Evolutionary conservation across 2,329 filamentous ascomycete genomes (phyloP).

Genomic region (Calonectria pauciramosa): DNA sequence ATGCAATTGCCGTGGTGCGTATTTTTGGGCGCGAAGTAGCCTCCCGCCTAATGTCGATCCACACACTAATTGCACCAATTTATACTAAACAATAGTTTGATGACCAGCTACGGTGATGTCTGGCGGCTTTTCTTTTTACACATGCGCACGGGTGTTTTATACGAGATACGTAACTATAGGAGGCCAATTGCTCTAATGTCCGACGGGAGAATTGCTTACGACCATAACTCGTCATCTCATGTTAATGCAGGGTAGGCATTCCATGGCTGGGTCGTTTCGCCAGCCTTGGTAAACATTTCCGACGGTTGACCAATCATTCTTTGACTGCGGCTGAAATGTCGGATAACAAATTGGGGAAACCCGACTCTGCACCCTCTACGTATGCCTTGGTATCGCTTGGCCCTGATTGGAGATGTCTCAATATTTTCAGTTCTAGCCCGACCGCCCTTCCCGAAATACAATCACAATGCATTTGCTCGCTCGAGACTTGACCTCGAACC

Average conservation of each 20-base stretch:
- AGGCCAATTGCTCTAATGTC: neutral
- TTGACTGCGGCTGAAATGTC: neutral
- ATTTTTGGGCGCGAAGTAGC: neutral
- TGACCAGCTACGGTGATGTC: neutral
- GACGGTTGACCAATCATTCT: constrained; percentile 6
- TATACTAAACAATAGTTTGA: neutral
- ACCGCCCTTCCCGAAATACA: neutral
- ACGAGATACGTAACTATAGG: neutral
- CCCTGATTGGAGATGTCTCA: neutral
- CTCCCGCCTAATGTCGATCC: neutral
- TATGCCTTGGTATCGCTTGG: neutral
- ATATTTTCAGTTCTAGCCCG: neutral
- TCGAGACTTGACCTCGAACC: neutral
- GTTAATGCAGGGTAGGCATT: constrained; percentile 3
- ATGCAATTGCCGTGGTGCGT: neutral
- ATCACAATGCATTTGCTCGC: neutral
- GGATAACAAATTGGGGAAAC: neutral
- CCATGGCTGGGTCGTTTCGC: neutral
- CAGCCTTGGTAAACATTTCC: constrained; percentile 7
- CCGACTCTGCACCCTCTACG: neutral
- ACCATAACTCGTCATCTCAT: neutral
- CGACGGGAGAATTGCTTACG: neutral
- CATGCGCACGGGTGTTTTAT: neutral
- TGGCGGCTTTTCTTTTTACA: neutral
- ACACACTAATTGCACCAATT: neutral